Evolutionary conservation across 1,139 yeast species (phyloP).

Genomic region (Pichia inconspicua): DNA sequence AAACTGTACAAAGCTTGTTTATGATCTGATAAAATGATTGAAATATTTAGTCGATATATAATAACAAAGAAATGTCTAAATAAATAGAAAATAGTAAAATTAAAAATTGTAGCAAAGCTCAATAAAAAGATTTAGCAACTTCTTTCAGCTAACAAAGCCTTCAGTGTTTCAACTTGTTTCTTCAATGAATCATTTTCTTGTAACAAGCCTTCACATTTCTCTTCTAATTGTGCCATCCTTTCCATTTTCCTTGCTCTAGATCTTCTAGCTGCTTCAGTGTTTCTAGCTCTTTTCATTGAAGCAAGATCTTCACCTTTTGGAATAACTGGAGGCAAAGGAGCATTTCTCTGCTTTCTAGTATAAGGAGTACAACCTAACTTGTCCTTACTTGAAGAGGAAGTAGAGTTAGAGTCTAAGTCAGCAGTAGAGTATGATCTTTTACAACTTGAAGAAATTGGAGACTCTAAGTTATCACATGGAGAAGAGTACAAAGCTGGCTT

Average conservation of each 20-base stretch:
- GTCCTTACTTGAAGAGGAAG: constrained; percentile 34
- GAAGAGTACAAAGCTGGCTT: background rate
- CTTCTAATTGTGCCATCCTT: constrained; percentile 78
- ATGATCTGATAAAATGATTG: no score
- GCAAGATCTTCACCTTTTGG: constrained; percentile 54
- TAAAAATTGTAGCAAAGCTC: background rate
- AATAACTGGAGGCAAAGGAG: constrained; percentile 59
- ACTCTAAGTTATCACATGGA: background rate
- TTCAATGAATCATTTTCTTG: constrained; percentile 48
- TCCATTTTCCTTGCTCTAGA: constrained; percentile 91
- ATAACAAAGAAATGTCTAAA: background rate
- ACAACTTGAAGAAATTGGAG: background rate
- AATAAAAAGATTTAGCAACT: background rate
- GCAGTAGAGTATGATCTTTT: constrained; percentile 25
- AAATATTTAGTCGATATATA: no score
- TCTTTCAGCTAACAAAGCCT: constrained; percentile 33
- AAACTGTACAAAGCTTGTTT: no score
- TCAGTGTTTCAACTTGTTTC: constrained; percentile 52
- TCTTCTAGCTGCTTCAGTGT: constrained; percentile 95
- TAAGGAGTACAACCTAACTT: constrained; percentile 58
- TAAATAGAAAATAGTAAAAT: background rate
- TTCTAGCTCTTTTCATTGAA: constrained; percentile 80
- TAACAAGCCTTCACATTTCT: constrained; percentile 58
- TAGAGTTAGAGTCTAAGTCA: constrained; percentile 14
- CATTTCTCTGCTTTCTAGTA: constrained; percentile 52